Evolutionary conservation across 2,329 filamentous ascomycete species (phyloP), one percentile per base, ranked within the genome.

Genomic region (Alternaria sp.): DNA sequence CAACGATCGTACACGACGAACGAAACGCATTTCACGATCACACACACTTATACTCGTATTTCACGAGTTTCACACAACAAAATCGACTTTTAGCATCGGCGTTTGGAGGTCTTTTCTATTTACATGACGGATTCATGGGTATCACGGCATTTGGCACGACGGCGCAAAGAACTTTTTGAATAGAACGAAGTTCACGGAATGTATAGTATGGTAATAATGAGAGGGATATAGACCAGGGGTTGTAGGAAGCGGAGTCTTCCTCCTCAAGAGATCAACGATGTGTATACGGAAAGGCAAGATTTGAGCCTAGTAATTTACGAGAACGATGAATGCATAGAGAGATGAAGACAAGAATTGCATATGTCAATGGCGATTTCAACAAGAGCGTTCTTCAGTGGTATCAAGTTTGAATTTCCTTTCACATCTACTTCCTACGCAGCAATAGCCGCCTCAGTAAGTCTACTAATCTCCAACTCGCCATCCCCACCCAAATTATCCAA

Each of bases 401-500:
- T 40, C 0, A 17, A 40, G 8, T 10, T 40, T 40, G n/a, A 40
- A 3, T 40, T 52, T 36, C 6, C 10, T 17, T 25, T 25, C 10
- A 17, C 5, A 8, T 40, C 12, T 36, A 8, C 9, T 21, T 12
- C 49, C 19, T 53, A 56, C 32, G 45, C 52, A 51, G 60, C 63
- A 46, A 69, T 63, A 19, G 51, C 66, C 21, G 53, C 58, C 40
- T 59, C 62, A 44, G 63, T 26, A 19, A 71, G 52, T 57, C 67
- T 68, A 23, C 63, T 68, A 59, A 74, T 51, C 51, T 68, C 68
- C 61, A 74, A 47, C 59, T 72, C 71, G 13, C 68, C 70, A 13
- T 74, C 68, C 6, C 57, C 66, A 10, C 66, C 69, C 9, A 77
- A 17, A 56, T 72, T 63, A 44, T 95, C 91, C 57, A 97, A 78